Conservation (phyloP, 129 eudicot species). For the Arctium minus region DNA sequence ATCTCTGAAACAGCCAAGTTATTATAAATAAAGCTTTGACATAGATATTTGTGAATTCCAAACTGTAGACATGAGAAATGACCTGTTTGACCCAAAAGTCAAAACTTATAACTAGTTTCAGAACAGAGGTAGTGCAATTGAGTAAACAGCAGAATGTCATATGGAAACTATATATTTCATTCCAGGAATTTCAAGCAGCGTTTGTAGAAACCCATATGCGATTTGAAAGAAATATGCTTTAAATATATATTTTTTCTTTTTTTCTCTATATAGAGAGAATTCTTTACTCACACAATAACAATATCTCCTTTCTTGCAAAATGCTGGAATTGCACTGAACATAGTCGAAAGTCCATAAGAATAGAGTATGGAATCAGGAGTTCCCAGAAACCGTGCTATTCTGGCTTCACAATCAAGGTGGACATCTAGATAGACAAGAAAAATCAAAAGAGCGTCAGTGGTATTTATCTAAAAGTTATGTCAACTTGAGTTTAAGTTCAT, state of each 20-base stretch:
- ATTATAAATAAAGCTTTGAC: neutral
- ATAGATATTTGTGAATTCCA: neutral
- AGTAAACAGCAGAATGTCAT: constrained; percentile 1
- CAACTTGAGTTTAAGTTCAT: neutral
- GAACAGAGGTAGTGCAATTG: neutral
- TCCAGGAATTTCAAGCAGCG: too few species aligned
- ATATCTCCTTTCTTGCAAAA: constrained; percentile 95
- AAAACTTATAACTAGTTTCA: neutral
- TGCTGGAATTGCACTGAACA: constrained; percentile 98
- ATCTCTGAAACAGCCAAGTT: constrained; percentile 48
- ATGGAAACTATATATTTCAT: neutral
- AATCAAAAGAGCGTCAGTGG: neutral
- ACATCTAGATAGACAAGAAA: constrained; percentile 51
- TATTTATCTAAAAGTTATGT: neutral
- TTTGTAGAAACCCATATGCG: too few species aligned
- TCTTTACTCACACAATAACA: constrained; percentile 67
- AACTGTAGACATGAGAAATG: neutral
- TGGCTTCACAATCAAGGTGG: constrained; percentile 93
- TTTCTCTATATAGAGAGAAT: too few species aligned
- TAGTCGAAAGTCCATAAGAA: constrained; percentile 89
- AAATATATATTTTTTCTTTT: too few species aligned
- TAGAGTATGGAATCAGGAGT: constrained; percentile 84
- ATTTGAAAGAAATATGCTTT: too few species aligned
- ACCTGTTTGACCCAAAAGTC: constrained; percentile 7
- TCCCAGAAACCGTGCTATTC: constrained; percentile 71